Evolutionary conservation across 2,329 filamentous ascomycete species (phyloP), one percentile per base, ranked within the genome.

Genomic region (Nothophaeocryptopus gaeumannii): DNA sequence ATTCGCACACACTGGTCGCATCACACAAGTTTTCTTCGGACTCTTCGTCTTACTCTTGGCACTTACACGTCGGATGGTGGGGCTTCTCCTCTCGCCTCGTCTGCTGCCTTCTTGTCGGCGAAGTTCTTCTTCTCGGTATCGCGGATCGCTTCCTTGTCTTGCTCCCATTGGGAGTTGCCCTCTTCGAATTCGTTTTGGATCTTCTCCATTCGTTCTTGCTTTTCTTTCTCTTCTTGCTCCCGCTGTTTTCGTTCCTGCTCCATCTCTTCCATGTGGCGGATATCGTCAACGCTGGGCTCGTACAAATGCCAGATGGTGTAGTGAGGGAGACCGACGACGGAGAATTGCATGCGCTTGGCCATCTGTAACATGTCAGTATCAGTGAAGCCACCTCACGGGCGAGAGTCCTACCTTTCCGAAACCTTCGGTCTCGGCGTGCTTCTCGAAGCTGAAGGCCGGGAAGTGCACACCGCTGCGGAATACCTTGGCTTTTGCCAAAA

Each of bases 221-320:
- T 84, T 54, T 85, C 83, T 59, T 82, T 80, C 65, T 95, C 89
- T 68, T 93, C 89, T 29, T 83, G 80, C 69, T 96, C 92, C 40
- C 84, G 86, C 20, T 82, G 83, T 56, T 88, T 79, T 47, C 86
- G 83, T 67, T 97, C 91, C 58, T 84, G 78, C 67, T 97, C 92
- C 92, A 97, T 96, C 72, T 96, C 90, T 81, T 91, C 92, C 93
- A 99, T 99, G 66, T 97, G 93, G 52, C 88, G 85, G 56, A 97
- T 88, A 64, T 99, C 93, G 65, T 99, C 93, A 12, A 96, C 88
- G 63, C 89, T 96, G n/a, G 93, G 93, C 71, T 99, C 93, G 75
- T 99, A 99, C 64, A 99, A 78, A 84, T 99, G 93, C 93, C 93
- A 99, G 58, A 99, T 96, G 1, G 90, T 96, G 71, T 99, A 99